These are phyloP conservation scores for Penicillium coffeae DNA, from an alignment of 495 filamentous ascomycete species.

Conservation along the genomic window DNA sequence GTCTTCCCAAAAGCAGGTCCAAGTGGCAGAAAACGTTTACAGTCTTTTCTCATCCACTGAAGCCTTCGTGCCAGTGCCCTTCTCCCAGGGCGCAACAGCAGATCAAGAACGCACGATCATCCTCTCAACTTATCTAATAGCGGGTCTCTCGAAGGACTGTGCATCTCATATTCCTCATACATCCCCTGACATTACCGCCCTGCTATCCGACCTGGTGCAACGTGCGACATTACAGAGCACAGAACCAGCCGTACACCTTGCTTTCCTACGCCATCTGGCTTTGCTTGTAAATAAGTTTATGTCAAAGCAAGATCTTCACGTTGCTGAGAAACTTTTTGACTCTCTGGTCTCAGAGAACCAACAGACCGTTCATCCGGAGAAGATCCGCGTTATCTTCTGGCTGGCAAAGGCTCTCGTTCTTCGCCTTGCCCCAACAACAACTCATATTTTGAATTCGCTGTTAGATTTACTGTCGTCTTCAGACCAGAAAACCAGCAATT, in stretches of 20 bases:
- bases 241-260: constrained; percentile 42
- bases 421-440: constrained; percentile 43
- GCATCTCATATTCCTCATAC: constrained; percentile 29
- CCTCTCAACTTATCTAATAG: constrained; percentile 58
- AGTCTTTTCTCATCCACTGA: constrained; percentile 46
- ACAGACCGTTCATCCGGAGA: constrained; percentile 20
- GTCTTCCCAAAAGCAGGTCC: constrained; percentile 49
- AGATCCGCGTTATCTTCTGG: constrained; percentile 49
- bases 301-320: constrained; percentile 39
- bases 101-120: constrained; percentile 50
- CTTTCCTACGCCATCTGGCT: constrained; percentile 57
- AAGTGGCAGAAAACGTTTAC: constrained; percentile 54
- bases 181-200: constrained; percentile 24
- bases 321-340: constrained; percentile 30
- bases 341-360: constrained; percentile 28
- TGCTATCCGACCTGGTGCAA: constrained; percentile 41
- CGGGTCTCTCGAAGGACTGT: constrained; percentile 49
- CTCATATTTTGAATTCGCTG: constrained; percentile 47
- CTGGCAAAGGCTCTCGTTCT: constrained; percentile 52
- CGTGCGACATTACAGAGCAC: constrained; percentile 28
- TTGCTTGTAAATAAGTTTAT: constrained; percentile 66
- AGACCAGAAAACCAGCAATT: constrained; percentile 35
- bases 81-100: constrained; percentile 27
- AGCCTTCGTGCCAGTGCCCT: constrained; percentile 38
- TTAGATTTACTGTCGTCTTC: constrained; percentile 52